A percentile compares a stretch with the other conserved stretches of the same genome.
Evolutionary conservation across 805 yeast species (phyloP).

Genomic region (Torulaspora indica): DNA sequence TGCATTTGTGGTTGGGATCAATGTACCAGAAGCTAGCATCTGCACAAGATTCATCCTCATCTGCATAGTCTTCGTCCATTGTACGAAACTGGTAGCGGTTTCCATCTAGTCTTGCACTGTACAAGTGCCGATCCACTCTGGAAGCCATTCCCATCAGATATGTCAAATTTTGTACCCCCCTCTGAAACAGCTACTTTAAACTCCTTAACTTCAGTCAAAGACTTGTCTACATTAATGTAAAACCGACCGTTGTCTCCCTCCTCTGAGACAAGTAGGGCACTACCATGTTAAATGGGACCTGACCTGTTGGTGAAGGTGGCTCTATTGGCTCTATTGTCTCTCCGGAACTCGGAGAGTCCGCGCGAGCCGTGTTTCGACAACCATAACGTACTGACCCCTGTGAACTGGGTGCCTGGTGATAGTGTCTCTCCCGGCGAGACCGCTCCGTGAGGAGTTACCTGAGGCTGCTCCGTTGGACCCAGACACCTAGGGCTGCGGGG

Average conservation of each 20-base stretch:
- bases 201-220: slow-evolving; percentile 28
- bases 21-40: too few relatives aligned
- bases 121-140: slow-evolving; percentile 7
- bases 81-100: slow-evolving; percentile 14
- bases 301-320: too few relatives aligned
- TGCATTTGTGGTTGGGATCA: slow-evolving; percentile 82
- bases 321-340: too few relatives aligned
- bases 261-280: slow-evolving; percentile 38
- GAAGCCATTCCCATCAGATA: slow-evolving; percentile 14
- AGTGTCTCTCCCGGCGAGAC: slow-evolving; percentile 74
- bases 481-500: not conserved
- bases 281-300: too few relatives aligned
- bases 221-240: slow-evolving; percentile 41
- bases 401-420: slow-evolving; percentile 68
- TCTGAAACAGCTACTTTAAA: slow-evolving; percentile 28
- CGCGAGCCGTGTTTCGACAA: slow-evolving; percentile 58
- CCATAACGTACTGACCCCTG: slow-evolving; percentile 62
- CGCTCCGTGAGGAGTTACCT: slow-evolving; percentile 59
- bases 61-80: slow-evolving; percentile 9
- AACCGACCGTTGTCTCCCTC: slow-evolving; percentile 37
- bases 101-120: slow-evolving; percentile 16
- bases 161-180: slow-evolving; percentile 18
- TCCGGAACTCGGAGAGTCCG: too few relatives aligned
- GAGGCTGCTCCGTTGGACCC: slow-evolving; percentile 44
- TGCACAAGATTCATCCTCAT: too few relatives aligned